Base-by-base conservation (phyloP, 2,329 filamentous ascomycete species). In the Stemphylium beticola region DNA sequence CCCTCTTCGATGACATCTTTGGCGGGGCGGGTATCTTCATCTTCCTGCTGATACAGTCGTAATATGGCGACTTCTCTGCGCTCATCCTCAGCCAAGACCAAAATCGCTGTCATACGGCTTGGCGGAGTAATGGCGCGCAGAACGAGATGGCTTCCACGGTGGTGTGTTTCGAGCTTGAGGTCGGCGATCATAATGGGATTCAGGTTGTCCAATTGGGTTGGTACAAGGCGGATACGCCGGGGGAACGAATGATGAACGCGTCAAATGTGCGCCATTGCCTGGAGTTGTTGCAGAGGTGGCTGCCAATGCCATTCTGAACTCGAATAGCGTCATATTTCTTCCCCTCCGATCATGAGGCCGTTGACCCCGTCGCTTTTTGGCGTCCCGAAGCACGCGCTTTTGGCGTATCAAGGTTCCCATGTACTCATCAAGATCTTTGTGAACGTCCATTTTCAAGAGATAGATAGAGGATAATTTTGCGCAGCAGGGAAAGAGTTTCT, bases 111-210 rank as follows among this genome's bases (percentile, higher is more conserved):
- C 52, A 49, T 53, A 29, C 42, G 48, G n/a, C 31, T 48, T 1
- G 57, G 57, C 1, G 63, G 61, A 0, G 71, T 73, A 10, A 77
- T 58, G 6, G 65, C 57, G 44, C 72, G 64, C 10, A 78, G 15
- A 3, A 76, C 38, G 8, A 78, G 33, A 45, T 74, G 77, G 0
- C 4, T 62, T 1, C 73, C 77, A 5, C 74, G 66, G 61, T 79
- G 77, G 50, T 79, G 76, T n/a, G 66, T 77, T 55, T 78, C 75
- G 14, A 78, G 62, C 14, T 26, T 39, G 6, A 80, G 67, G 11
- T 74, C 57, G 29, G 57, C 60, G 43, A 79, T 71, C 40, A 58
- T 53, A 9, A 71, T 60, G 8, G 49, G 45, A 18, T 50, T 58
- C 32, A 68, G 31, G 12, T 49, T 12, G 3, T 20, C 50, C 4